Percentiles rank a stretch among this genome's conserved stretches.
These are phyloP conservation scores for Euphorbia tirucalli DNA, from an alignment of 345 rosid genomes.

Conservation along the genomic window DNA sequence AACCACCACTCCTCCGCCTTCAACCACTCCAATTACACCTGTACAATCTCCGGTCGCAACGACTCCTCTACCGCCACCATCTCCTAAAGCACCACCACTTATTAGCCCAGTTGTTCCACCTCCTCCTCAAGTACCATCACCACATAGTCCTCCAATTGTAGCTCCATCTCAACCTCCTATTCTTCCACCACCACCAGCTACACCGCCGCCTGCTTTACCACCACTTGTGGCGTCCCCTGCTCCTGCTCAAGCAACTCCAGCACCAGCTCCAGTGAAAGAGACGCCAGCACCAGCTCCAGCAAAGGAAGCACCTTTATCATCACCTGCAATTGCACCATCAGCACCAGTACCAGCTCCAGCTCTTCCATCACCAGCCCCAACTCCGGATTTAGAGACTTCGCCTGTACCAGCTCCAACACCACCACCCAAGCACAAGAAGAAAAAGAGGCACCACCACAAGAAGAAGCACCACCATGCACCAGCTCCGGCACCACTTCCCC, in stretches of 20 bases:
- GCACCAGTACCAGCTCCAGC: constrained; percentile 34
- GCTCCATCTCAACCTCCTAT: constrained; percentile 55
- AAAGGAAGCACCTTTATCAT: constrained; percentile 21
- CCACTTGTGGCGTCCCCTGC: constrained; percentile 31
- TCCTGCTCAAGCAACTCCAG: constrained; percentile 27
- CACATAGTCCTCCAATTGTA: constrained; percentile 47
- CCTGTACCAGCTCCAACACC: constrained; percentile 19
- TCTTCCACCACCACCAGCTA: constrained; percentile 34
- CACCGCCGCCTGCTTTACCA: constrained; percentile 31
- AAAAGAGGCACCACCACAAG: constrained; percentile 22
- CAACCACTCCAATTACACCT: constrained; percentile 41
- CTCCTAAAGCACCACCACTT: constrained; percentile 68
- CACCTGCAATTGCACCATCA: constrained; percentile 36
- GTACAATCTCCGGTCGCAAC: constrained; percentile 46
- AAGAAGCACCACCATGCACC: constrained; percentile 29
- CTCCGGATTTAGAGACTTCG: constrained; percentile 24
- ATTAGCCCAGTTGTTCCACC: constrained; percentile 54
- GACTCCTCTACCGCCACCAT: constrained; percentile 48
- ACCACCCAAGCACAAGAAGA: constrained; percentile 22
- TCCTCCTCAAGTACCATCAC: constrained; percentile 50
- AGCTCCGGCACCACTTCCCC: constrained; percentile 30
- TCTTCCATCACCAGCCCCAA: constrained; percentile 42
- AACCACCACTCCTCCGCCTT: constrained; percentile 37
- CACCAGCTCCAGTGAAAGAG: constrained; percentile 21
- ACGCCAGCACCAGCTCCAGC: constrained; percentile 32